phyloP scores from a whole-genome alignment of 768 basidiomycete genomes.

The Mycena galopus region DNA sequence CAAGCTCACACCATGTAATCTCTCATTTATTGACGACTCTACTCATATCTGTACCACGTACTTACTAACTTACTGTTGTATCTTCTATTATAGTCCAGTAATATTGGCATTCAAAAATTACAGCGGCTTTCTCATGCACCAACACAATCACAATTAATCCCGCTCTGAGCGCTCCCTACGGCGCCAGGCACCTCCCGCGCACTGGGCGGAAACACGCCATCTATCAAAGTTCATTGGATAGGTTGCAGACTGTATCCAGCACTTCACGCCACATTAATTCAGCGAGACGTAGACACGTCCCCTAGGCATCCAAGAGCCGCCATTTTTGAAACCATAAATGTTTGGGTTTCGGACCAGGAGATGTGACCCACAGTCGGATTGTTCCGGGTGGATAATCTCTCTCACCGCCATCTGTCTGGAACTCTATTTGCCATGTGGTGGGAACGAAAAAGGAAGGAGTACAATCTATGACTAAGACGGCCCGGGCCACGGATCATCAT shows the following conservation, averaged over 20 bases:
- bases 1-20: no score
- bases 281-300: not conserved
- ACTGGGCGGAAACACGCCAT: not conserved
- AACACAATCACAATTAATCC: not conserved
- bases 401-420: conserved; percentile 1
- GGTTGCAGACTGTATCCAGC: no score
- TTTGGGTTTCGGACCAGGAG: not conserved
- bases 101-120: not conserved
- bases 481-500: conserved; percentile 11
- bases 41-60: not conserved
- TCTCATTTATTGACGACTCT: not conserved
- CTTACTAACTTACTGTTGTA: not conserved
- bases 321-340: no score
- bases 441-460: not conserved
- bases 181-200: not conserved
- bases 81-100: not conserved
- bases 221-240: not conserved
- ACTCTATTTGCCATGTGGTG: conserved; percentile 19
- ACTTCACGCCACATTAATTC: not conserved
- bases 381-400: not conserved
- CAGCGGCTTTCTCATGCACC: no score
- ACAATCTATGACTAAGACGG: conserved; percentile 1
- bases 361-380: not conserved
- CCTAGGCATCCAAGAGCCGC: no score
- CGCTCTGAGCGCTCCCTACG: not conserved